Percentiles rank a stretch among this genome's conserved stretches.
Evolutionary conservation across 176 grass and related monocot genomes (phyloP).

Genomic region (Alloteropsis semialata): DNA sequence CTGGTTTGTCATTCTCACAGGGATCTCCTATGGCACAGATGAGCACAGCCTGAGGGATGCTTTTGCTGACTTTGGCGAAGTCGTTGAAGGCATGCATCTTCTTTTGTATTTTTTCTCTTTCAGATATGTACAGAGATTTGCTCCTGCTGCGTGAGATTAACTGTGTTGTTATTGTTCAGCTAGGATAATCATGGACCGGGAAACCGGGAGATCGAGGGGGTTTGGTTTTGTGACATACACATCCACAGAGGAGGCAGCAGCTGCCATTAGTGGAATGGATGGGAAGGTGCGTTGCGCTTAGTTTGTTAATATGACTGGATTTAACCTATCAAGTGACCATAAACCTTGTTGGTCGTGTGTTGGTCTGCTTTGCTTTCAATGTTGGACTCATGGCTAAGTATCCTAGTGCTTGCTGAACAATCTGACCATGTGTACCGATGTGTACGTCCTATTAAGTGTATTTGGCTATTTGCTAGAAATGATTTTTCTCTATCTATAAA

Average conservation of each 20-base stretch:
- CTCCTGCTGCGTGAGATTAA: neutral
- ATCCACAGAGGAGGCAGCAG: constrained; percentile 43
- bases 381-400: neutral
- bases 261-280: constrained; percentile 59
- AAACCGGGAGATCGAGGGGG: constrained; percentile 61
- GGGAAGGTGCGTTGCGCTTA: constrained; percentile 44
- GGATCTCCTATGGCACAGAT: constrained; percentile 67
- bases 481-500: neutral
- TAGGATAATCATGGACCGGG: constrained; percentile 55
- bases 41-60: constrained; percentile 57
- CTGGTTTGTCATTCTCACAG: constrained; percentile 9
- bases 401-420: neutral
- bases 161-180: constrained; percentile 39
- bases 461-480: neutral
- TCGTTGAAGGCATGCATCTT: constrained; percentile 47
- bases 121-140: neutral
- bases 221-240: constrained; percentile 76
- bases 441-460: neutral
- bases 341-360: neutral
- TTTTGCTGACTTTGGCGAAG: constrained; percentile 56
- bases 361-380: neutral
- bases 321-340: neutral
- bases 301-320: neutral
- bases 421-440: neutral
- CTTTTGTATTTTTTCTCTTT: neutral